Evolutionary conservation across 129 eudicot species (phyloP), one percentile per base, ranked within the genome.

Genomic region (Flaveria bidentis): DNA sequence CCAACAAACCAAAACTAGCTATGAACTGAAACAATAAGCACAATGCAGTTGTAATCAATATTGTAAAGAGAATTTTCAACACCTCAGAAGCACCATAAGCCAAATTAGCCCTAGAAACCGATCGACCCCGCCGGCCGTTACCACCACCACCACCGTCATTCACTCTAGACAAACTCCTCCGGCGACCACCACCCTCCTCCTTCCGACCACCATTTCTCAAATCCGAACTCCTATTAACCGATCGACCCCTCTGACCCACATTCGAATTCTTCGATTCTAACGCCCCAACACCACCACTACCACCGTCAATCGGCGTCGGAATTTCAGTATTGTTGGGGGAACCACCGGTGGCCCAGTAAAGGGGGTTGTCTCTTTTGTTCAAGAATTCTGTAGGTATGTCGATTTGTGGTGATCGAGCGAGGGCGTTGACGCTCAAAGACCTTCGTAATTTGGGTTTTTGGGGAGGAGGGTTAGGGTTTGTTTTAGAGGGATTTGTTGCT

Each of bases 321-420:
- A 55, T 78, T 61, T 56, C 53, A 56, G 45, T 26, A 26, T 77
- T 81, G 63, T 56, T 70, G 52, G 84, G 84, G 47, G 78, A 63
- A 28, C 71, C 72, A 30, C 78, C 83, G 23, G 81, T 67, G 57
- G 57, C 73, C 85, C 83, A 87, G 78, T 84, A 93, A 18, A 93
- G 93, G 69, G 98, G 98, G 26, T 93, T 93, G 8, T 88, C 97
- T 72, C 92, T 61, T 75, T 86, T 88, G 78, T 88, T 86, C 71
- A 73, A 80, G 62, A 88, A 93, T 20, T 92, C 91, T 16, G 83
- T 44, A 50, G 78, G 16, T 63, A 83, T 52, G 75, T 82, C 88
- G 22, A 73, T 46, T 52, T 77, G 82, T 23, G 88, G 36, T 20
- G 82, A 64, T 66, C 87, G 75, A 39, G 96, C 84, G 16, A 87